phyloP scores from a whole-genome alignment of 768 basidiomycete species.

The Coprinopsis sp. region DNA sequence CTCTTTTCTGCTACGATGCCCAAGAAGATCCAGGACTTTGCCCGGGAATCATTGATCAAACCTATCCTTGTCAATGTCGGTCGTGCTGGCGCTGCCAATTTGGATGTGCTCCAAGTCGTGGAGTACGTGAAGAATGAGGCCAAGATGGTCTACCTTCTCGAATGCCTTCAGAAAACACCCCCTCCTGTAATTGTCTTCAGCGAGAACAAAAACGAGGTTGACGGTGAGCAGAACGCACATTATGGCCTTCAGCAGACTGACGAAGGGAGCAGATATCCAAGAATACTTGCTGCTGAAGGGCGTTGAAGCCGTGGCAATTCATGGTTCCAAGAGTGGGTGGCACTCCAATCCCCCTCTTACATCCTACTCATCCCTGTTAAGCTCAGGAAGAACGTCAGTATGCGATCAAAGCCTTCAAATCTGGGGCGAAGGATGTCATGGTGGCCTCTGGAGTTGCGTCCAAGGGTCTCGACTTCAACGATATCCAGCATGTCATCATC shows the following conservation, averaged over 20 bases:
- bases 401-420: constrained; percentile 97
- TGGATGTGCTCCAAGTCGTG: constrained; percentile 94
- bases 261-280: constrained; percentile 74
- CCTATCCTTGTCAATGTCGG: constrained; percentile 97
- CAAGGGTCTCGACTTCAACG: constrained; percentile 97
- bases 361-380: constrained; percentile 25
- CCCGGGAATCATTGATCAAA: constrained; percentile 90
- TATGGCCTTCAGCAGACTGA: background rate
- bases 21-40: constrained; percentile 97
- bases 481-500: constrained; percentile 98
- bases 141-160: constrained; percentile 98
- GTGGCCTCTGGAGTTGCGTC: constrained; percentile 97
- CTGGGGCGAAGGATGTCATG: constrained; percentile 98
- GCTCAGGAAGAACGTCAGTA: constrained; percentile 99
- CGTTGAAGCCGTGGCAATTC: constrained; percentile 97
- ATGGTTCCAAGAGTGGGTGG: constrained; percentile 88
- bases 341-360: background rate
- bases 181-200: constrained; percentile 98
- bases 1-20: constrained; percentile 99
- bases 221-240: constrained; percentile 51
- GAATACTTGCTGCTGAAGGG: constrained; percentile 96
- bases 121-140: constrained; percentile 99
- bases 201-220: constrained; percentile 99
- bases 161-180: constrained; percentile 96
- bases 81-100: constrained; percentile 93